phyloP scores from a whole-genome alignment of 768 basidiomycete genomes.

The Fibroporia radiculosa region DNA sequence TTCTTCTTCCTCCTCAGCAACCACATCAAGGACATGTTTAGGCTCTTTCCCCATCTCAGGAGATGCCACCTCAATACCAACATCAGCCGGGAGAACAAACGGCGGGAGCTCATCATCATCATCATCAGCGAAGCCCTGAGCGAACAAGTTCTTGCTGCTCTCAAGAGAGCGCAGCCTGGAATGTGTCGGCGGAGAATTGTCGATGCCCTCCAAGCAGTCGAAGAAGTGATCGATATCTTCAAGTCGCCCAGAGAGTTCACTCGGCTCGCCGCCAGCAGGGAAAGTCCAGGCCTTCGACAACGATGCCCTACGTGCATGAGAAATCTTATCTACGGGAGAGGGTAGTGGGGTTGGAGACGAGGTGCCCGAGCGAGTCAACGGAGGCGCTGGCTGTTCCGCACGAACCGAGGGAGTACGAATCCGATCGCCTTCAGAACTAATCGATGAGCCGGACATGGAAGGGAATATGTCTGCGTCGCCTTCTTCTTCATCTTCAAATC shows the following conservation, averaged over 20 bases:
- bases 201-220: conserved; percentile 50
- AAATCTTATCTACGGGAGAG: conserved; percentile 13
- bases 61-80: conserved; percentile 28
- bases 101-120: conserved; percentile 45
- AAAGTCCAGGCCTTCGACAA: conserved; percentile 71
- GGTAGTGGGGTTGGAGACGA: conserved; percentile 24
- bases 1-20: conserved; percentile 41
- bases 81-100: conserved; percentile 39
- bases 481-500: conserved; percentile 68
- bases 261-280: conserved; percentile 14
- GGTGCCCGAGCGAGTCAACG: conserved; percentile 20
- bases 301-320: conserved; percentile 31
- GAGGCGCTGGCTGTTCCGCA: conserved; percentile 14
- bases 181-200: conserved; percentile 40
- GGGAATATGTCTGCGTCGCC: conserved; percentile 48
- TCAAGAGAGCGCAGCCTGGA: conserved; percentile 36
- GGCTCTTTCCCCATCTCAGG: conserved; percentile 25
- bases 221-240: conserved; percentile 74
- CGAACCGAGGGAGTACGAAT: conserved; percentile 23
- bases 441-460: conserved; percentile 23
- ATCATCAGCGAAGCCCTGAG: conserved; percentile 38
- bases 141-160: conserved; percentile 53
- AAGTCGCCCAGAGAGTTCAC: conserved; percentile 15
- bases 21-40: conserved; percentile 27
- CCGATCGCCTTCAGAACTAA: conserved; percentile 22